A percentile compares a stretch with the other conserved stretches of the same genome.
phyloP scores from a whole-genome alignment of 2,329 filamentous ascomycete genomes.

The Colletotrichum cordylinicola region DNA sequence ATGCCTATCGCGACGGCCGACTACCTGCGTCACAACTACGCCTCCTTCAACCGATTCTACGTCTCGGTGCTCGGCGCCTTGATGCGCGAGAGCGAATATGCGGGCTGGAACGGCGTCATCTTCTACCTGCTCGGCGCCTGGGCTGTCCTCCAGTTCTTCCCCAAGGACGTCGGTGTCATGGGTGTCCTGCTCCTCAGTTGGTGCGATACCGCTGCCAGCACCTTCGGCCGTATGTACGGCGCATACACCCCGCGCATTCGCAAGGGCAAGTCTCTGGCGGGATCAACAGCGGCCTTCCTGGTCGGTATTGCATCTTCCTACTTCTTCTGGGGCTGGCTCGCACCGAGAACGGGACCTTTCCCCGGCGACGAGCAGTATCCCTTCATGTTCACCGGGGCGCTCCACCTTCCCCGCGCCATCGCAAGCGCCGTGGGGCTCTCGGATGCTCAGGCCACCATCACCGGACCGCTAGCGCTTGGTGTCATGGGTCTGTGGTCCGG shows the following conservation, averaged over 20 bases:
- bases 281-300: constrained; percentile 81
- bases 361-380: constrained; percentile 71
- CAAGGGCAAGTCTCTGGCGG: constrained; percentile 89
- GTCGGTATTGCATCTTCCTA: constrained; percentile 84
- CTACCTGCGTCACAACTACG: constrained; percentile 81
- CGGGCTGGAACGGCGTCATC: constrained; percentile 95
- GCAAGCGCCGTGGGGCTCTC: constrained; percentile 67
- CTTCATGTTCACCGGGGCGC: constrained; percentile 81
- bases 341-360: constrained; percentile 70
- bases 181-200: constrained; percentile 90
- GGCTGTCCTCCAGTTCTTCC: constrained; percentile 83
- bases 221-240: constrained; percentile 89
- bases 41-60: constrained; percentile 85
- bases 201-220: constrained; percentile 97
- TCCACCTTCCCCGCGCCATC: constrained; percentile 71
- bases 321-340: constrained; percentile 88
- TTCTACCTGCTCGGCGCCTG: constrained; percentile 94
- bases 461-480: constrained; percentile 75
- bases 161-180: constrained; percentile 92
- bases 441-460: constrained; percentile 64
- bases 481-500: constrained; percentile 87
- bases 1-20: constrained; percentile 86
- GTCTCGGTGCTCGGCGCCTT: constrained; percentile 84
- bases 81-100: constrained; percentile 96
- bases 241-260: constrained; percentile 86